Evolutionary conservation across 2,329 filamentous ascomycete genomes (phyloP).

Genomic region (Pseudocercospora cruenta): DNA sequence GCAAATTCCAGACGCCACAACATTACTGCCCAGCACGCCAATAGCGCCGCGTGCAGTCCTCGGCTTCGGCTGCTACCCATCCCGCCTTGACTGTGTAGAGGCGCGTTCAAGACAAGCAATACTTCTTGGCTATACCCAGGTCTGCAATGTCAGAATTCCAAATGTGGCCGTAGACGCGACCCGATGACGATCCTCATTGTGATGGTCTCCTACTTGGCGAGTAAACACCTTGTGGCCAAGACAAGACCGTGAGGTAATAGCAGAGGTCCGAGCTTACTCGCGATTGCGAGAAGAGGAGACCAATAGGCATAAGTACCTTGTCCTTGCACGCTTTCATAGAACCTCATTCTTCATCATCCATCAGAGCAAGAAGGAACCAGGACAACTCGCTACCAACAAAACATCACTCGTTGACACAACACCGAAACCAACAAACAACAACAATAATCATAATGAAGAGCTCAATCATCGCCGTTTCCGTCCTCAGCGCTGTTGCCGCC

Average conservation of each 20-base stretch:
- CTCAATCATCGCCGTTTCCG: slow-evolving; percentile 23
- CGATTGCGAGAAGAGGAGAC: slow-evolving; percentile 11
- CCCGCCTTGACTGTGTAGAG: slow-evolving; percentile 13
- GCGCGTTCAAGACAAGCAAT: slow-evolving; percentile 9
- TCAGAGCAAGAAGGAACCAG: slow-evolving; percentile 17
- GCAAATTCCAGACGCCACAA: slow-evolving; percentile 9
- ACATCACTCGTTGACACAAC: slow-evolving; percentile 6
- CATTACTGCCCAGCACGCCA: slow-evolving; percentile 22
- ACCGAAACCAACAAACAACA: slow-evolving; percentile 8
- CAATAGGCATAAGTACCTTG: slow-evolving; percentile 19
- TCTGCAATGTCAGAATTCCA: slow-evolving; percentile 14
- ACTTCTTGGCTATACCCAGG: not conserved
- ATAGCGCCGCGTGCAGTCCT: slow-evolving; percentile 13
- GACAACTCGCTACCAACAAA: slow-evolving; percentile 12
- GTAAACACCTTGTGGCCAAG: slow-evolving; percentile 4
- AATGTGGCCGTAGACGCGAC: slow-evolving; percentile 14
- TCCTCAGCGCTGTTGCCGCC: slow-evolving; percentile 23
- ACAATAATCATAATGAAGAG: slow-evolving; percentile 28
- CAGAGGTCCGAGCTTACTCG: not conserved
- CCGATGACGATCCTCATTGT: slow-evolving; percentile 19
- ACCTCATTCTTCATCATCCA: not conserved
- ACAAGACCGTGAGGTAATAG: not conserved
- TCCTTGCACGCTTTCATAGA: not conserved
- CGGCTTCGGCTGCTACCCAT: slow-evolving; percentile 1
- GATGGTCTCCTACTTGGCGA: slow-evolving; percentile 14